Percentiles rank a stretch among this genome's conserved stretches.
phyloP scores from a whole-genome alignment of 2,329 filamentous ascomycete genomes.

The Aspergillus brasiliensis region DNA sequence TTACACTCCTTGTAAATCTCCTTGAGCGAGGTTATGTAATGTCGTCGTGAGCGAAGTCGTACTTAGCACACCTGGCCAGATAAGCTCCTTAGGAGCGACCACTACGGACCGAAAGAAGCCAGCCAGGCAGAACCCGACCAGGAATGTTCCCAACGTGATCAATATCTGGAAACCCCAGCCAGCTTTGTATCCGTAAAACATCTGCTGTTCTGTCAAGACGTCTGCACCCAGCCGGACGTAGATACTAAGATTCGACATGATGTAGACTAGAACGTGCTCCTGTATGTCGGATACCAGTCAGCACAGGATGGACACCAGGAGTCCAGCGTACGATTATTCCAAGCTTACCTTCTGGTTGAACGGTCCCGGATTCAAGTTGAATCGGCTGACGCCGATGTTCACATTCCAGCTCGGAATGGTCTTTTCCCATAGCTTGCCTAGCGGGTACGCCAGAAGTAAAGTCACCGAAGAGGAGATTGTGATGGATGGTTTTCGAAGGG shows the following conservation, averaged over 20 bases:
- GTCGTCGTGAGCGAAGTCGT: constrained; percentile 69
- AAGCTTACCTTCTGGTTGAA: constrained; percentile 32
- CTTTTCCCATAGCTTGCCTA: constrained; percentile 29
- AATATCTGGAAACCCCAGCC: constrained; percentile 32
- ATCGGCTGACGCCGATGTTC: constrained; percentile 15
- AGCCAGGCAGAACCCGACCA: constrained; percentile 61
- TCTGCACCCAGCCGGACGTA: constrained; percentile 31
- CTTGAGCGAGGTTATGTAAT: constrained; percentile 63
- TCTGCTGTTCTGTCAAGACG: constrained; percentile 31
- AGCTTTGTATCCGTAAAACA: constrained; percentile 29
- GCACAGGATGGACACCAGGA: background rate
- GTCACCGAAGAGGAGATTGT: constrained; percentile 26
- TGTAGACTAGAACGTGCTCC: constrained; percentile 30
- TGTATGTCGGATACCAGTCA: constrained; percentile 1
- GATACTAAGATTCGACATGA: constrained; percentile 34
- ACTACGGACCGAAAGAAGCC: constrained; percentile 65
- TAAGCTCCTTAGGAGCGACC: constrained; percentile 59
- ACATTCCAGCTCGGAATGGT: constrained; percentile 24
- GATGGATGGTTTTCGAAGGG: constrained; percentile 26
- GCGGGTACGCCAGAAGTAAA: constrained; percentile 25
- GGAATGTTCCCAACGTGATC: constrained; percentile 66
- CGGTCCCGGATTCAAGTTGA: constrained; percentile 32
- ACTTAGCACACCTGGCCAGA: constrained; percentile 54
- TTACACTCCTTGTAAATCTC: constrained; percentile 44
- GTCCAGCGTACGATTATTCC: no score